Percentiles rank a stretch among this genome's conserved stretches.
phyloP scores from a whole-genome alignment of 331 rosid genomes.

The Cydonia oblonga region DNA sequence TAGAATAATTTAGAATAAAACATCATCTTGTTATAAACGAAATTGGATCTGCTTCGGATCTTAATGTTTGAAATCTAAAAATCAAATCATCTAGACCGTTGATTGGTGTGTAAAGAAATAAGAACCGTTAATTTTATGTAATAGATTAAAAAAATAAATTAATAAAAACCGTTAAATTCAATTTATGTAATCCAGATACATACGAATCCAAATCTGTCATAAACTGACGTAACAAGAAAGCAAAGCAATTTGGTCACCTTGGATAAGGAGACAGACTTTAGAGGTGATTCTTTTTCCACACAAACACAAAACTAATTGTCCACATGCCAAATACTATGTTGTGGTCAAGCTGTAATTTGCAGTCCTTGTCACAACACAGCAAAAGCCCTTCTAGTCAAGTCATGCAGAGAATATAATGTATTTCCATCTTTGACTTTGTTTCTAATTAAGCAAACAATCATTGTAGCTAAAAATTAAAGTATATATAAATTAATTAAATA shows the following conservation, averaged over 20 bases:
- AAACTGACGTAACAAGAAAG: too few species aligned
- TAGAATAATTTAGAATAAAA: too few species aligned
- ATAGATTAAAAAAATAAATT: fast-evolving
- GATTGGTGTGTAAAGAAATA: too few species aligned
- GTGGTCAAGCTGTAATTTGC: background rate
- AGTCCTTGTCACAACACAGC: background rate
- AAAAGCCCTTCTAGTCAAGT: background rate
- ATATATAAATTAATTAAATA: background rate
- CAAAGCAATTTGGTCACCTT: background rate
- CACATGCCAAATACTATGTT: background rate
- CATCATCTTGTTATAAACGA: too few species aligned
- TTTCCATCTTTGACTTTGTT: background rate
- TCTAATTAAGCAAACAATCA: background rate
- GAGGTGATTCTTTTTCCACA: background rate
- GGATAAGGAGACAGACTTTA: background rate
- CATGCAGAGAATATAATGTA: background rate
- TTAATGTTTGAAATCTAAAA: fast-evolving
- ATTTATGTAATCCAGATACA: fast-evolving
- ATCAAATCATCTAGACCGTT: too few species aligned
- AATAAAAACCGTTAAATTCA: too few species aligned
- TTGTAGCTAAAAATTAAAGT: background rate
- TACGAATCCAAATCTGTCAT: too few species aligned
- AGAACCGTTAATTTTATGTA: too few species aligned
- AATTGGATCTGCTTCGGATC: too few species aligned
- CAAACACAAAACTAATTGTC: background rate